Percentiles rank a stretch among this genome's conserved stretches.
These are phyloP conservation scores for Termitomyces sp. DNA, from an alignment of 768 basidiomycete genomes.

Conservation along the genomic window DNA sequence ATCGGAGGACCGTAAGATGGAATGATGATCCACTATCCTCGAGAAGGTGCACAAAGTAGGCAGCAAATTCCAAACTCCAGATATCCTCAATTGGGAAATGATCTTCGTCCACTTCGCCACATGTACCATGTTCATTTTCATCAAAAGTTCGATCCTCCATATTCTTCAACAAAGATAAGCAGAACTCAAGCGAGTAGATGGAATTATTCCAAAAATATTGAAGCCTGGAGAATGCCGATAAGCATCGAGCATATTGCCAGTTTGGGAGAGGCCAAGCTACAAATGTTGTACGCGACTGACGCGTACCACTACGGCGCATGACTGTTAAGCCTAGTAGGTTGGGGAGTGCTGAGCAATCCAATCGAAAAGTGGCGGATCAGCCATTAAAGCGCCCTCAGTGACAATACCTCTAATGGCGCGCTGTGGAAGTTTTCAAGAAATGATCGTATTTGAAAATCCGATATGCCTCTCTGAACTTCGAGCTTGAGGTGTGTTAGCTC, in stretches of 20 bases:
- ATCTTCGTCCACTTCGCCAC: background rate
- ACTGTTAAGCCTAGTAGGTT: background rate
- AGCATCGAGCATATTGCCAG: conserved; percentile 3
- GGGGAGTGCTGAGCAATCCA: background rate
- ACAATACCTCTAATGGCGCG: background rate
- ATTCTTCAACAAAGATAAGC: background rate
- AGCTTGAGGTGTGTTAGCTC: background rate
- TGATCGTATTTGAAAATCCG: background rate
- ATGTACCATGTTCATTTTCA: background rate
- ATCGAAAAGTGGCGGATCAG: background rate
- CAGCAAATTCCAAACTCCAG: background rate
- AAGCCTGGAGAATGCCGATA: background rate
- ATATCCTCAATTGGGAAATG: background rate
- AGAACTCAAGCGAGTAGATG: background rate
- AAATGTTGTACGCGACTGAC: background rate
- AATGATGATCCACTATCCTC: background rate
- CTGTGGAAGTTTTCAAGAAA: background rate
- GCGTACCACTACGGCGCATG: background rate
- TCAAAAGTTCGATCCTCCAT: background rate
- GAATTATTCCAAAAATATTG: conserved; percentile 5
- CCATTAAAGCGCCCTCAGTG: background rate
- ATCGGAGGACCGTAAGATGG: background rate
- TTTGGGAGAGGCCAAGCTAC: background rate
- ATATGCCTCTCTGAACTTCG: background rate
- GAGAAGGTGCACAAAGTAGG: background rate